phyloP scores from a whole-genome alignment of 441 rosid genomes.

The Populus hybrid region DNA sequence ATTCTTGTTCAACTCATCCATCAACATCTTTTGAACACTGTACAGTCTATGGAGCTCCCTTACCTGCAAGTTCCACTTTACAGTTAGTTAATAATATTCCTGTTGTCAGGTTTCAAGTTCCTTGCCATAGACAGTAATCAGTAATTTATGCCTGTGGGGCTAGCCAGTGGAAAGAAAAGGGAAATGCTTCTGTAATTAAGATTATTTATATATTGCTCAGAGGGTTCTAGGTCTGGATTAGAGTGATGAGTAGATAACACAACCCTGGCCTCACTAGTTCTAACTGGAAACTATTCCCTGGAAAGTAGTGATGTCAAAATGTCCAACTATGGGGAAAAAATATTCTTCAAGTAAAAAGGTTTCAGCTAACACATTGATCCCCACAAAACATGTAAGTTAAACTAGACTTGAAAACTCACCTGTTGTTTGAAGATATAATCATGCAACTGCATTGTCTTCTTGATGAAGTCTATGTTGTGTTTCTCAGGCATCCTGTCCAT shows the following conservation, averaged over 20 bases:
- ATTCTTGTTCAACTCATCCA: slow-evolving; percentile 60
- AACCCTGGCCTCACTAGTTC: neutral
- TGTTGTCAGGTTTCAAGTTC: neutral
- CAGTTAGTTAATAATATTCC: slow-evolving; percentile 14
- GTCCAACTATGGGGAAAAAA: neutral
- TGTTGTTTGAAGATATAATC: slow-evolving; percentile 70
- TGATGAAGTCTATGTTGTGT: slow-evolving; percentile 52
- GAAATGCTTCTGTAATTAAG: slow-evolving; percentile 23
- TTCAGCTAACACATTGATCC: neutral
- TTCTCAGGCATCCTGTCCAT: slow-evolving; percentile 38
- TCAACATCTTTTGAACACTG: slow-evolving; percentile 59
- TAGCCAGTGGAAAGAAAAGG: neutral
- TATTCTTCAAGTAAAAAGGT: neutral
- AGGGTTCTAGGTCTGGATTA: neutral
- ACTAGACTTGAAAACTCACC: slow-evolving; percentile 28
- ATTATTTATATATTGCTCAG: neutral
- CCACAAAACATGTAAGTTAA: neutral
- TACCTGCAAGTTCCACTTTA: slow-evolving; percentile 44
- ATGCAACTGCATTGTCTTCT: slow-evolving; percentile 72
- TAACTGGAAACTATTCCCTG: neutral
- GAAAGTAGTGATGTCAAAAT: neutral
- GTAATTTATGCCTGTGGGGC: slow-evolving; percentile 2
- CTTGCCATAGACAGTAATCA: neutral
- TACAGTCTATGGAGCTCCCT: slow-evolving; percentile 75
- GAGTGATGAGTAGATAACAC: neutral